phyloP scores from a whole-genome alignment of 2,329 filamentous ascomycete genomes.

The Geosmithia putterillii region DNA sequence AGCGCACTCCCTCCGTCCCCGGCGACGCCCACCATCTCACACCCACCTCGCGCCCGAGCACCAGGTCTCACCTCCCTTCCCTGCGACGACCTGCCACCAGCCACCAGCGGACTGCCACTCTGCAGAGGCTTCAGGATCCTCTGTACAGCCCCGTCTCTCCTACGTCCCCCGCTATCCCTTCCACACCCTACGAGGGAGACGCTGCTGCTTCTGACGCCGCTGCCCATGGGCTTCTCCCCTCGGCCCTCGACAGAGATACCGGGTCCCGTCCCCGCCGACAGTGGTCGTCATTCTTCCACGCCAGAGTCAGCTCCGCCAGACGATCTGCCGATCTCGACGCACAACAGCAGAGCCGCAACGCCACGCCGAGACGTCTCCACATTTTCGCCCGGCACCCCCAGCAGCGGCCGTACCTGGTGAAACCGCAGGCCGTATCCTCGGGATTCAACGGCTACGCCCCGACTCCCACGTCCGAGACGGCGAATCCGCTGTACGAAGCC shows the following conservation, averaged over 20 bases:
- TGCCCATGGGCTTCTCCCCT: constrained; percentile 12
- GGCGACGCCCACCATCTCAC: constrained; percentile 25
- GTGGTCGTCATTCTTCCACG: constrained; percentile 49
- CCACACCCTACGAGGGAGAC: background rate
- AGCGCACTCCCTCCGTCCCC: constrained; percentile 50
- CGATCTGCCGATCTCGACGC: constrained; percentile 9
- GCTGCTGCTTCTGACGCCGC: background rate
- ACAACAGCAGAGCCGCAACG: constrained; percentile 13
- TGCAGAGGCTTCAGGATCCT: constrained; percentile 27
- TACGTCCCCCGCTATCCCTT: background rate
- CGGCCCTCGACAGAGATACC: constrained; percentile 10
- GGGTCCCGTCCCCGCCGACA: constrained; percentile 7
- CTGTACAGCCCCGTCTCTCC: constrained; percentile 7
- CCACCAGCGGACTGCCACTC: constrained; percentile 61
- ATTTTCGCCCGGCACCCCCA: constrained; percentile 5
- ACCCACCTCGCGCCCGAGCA: constrained; percentile 29
- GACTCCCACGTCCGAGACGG: background rate
- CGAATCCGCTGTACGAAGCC: background rate
- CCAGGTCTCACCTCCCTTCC: constrained; percentile 49
- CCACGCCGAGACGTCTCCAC: constrained; percentile 15
- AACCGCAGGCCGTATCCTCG: constrained; percentile 21
- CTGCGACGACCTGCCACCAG: constrained; percentile 67
- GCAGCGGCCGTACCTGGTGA: constrained; percentile 19
- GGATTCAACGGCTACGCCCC: constrained; percentile 3
- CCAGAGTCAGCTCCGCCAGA: constrained; percentile 13